Conservation (phyloP, 2,329 filamentous ascomycete genomes). For the Trichoderma semiorbis region DNA sequence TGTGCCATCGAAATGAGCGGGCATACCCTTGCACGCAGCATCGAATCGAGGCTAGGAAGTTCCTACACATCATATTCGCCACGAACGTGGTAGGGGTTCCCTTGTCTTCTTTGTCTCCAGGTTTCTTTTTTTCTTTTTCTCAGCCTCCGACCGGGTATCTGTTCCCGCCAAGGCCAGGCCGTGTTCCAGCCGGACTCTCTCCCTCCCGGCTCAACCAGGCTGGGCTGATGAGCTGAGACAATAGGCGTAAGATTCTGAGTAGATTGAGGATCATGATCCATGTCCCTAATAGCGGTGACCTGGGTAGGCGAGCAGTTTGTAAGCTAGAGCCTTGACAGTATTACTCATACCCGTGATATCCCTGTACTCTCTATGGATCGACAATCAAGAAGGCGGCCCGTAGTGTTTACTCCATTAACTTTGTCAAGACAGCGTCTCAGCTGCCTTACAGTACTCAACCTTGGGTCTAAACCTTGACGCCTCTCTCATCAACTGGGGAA, state of each 20-base stretch:
- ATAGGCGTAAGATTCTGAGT: not conserved
- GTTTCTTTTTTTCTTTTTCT: not conserved
- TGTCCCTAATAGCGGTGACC: not conserved
- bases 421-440: not conserved
- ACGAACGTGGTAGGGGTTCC: not conserved
- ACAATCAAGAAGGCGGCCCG: not conserved
- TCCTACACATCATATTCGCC: not conserved
- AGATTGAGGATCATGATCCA: not conserved
- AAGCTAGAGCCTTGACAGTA: not conserved
- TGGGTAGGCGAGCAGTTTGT: not conserved
- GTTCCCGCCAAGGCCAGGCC: not conserved
- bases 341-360: not conserved
- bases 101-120: not conserved
- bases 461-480: not conserved
- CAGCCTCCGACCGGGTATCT: not conserved
- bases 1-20: not conserved
- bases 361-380: not conserved
- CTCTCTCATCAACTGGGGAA: not conserved
- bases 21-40: not conserved
- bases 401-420: not conserved
- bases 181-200: not conserved
- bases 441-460: not conserved
- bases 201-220: not conserved
- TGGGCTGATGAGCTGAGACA: not conserved
- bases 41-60: not conserved